Base-by-base conservation (phyloP, 83 land plant genomes). In the Picea abies region DNA sequence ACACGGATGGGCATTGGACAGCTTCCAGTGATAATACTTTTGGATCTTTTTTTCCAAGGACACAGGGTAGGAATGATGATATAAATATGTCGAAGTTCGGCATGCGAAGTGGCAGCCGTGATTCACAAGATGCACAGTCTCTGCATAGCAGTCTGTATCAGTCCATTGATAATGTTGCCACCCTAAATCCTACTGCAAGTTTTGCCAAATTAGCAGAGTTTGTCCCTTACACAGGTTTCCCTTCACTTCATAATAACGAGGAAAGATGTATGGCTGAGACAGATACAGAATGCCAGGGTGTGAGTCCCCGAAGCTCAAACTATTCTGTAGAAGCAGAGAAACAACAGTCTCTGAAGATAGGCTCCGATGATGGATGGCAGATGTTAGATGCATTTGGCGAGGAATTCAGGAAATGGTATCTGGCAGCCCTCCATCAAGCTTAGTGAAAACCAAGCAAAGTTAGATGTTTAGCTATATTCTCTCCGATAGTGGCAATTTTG, bases 321-420 rank as follows among this genome's bases (percentile, higher is more conserved):
- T 11, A 41, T 73, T 73, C 77, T 73, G 77, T 49, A 10, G 77
- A 73, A 2, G 25, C 56, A 44, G 47, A 52, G 10, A 73, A 73
- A 22, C 47, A 73, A 22, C 58, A 44, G 10, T 3, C 3, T 8
- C 22, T 47, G 11, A 52, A 44, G 47, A 49, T 41, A 44, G 14
- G 22, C 16, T 73, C 77, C 22, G 77, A 73, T 73, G 76, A 73
- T 73, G 77, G 56, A 22, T 73, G 58, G 77, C 77, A 73, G 58
- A 47, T 73, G 56, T 73, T 73, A 44, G 77, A 73, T 44, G 3
- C 1, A 2, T 26, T 3, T 73, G 20, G 12, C n/a, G 77, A 41
- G 52, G 76, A 25, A 73, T 73, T n/a, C 58, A 44, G 23, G 3
- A n/a, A 47, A 25, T 20, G 23, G 56, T 49, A 32, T 29, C 37